Base-by-base conservation (phyloP, 805 yeast genomes). In the Vanderwaltozyma yarrowii region DNA sequence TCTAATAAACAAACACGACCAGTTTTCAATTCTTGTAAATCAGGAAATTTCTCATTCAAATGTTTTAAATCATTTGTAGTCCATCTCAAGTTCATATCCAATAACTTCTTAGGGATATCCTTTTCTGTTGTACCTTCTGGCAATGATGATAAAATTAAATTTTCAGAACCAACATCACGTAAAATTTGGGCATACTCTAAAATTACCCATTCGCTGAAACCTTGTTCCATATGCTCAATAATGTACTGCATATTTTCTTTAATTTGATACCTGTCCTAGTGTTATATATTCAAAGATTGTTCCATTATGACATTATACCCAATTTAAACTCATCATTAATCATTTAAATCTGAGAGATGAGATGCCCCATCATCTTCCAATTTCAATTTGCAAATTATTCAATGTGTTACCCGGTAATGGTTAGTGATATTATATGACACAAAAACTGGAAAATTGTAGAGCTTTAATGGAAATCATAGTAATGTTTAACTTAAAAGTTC, bases 151-250 rank as follows among this genome's bases (percentile, higher is more conserved):
- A 88, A 65, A 29, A 80, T 65, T 32, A 89, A 66, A 55, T 87
- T 85, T 20, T 75, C 79, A 15, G 67, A 64, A 2, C 96, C 96
- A 6, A 89, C 78, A 43, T 89, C 96, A 38, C 74, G 67, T 34
- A 87, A 74, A 42, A 89, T 88, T 51, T 82, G 85, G 20, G 75
- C 62, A 61, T 89, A 89, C 53, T 89, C 98, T 5, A 92, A 68
- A 21, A 74, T 71, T 31, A 89, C 97, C 98, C 98, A 89, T 47
- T 83, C 92, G 46, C 95, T 85, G 71, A 89, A 86, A 1, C 95
- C 97, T 43, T 77, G 82, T 61, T 89, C 98, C 96, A 89, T 89
- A 58, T 89, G 98, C 61, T 89, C 98, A 37, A 89, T 87, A 37
- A 92, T 76, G 69, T 87, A 89, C 62, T 85, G 86, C 94, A 84